Evolutionary conservation across 495 filamentous ascomycete species (phyloP), one percentile per base, ranked within the genome.

Genomic region (Aspergillus affinis): DNA sequence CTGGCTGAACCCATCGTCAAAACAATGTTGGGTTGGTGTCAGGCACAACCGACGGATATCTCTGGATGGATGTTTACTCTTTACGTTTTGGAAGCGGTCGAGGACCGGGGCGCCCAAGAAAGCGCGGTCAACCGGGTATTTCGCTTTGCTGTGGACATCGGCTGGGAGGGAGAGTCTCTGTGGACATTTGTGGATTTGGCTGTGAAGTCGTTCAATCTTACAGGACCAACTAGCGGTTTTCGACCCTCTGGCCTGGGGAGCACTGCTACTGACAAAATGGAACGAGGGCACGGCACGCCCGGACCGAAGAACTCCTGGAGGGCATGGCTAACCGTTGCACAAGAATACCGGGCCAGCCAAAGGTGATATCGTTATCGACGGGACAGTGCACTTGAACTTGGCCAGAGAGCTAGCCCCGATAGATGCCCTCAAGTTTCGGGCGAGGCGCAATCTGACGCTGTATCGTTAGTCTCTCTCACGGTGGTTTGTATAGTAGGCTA

Each of bases 41-140:
- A 84, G 36, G 71, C 74, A 32, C 81, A 93, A 68, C 85, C 89
- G 51, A 79, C 83, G 50, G 90, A 94, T 74, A 88, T 86, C 27
- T 92, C 90, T 4, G 86, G 89, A 3, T 92, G 89, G 87, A 79
- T 81, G 29, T 92, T 90, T 64, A 78, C 86, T 10, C 66, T 76
- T 19, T 87, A 84, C 62, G 66, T 88, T 17, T 72, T 90, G 6
- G 58, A 61, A 15, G 47, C 55, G 54, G 48, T 69, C 23, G 23
- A 57, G 1, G 61, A 73, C 8, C 48, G 47, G 48, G 48, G 52
- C 17, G 6, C 63, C 26, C 62, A 45, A 18, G 51, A n/a, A 0
- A 49, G 65, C 12, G 27, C 54, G 1, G 60, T 77, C n/a, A 52
- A 52, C 8, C 67, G 65, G 45, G 70, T 71, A 3, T 61, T 74